A percentile compares a stretch with the other conserved stretches of the same genome.
phyloP scores from a whole-genome alignment of 2,329 filamentous ascomycete genomes.

The Rutstroemia sp. region DNA sequence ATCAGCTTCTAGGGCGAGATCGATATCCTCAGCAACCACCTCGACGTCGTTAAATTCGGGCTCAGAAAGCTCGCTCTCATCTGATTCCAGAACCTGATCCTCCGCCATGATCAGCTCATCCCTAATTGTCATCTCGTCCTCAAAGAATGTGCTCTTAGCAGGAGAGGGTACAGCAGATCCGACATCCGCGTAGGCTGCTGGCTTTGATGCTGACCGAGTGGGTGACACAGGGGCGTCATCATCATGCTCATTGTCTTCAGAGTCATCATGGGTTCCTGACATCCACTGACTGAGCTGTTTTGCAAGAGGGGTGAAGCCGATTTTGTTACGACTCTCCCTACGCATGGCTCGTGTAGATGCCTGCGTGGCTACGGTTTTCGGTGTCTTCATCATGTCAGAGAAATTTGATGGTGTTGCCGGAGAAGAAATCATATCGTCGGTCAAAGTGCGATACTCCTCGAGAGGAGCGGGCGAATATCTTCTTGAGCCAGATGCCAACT shows the following conservation, averaged over 20 bases:
- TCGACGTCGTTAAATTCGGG: constrained; percentile 39
- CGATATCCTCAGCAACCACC: constrained; percentile 48
- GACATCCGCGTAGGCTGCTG: not conserved
- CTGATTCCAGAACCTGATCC: constrained; percentile 27
- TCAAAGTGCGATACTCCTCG: constrained; percentile 22
- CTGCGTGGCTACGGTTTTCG: constrained; percentile 12
- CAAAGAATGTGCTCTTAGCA: constrained; percentile 46
- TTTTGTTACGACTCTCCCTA: constrained; percentile 21
- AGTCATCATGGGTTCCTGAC: constrained; percentile 47
- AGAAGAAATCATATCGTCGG: constrained; percentile 26
- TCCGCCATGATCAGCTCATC: constrained; percentile 31
- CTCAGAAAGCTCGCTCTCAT: constrained; percentile 18
- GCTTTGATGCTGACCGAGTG: not conserved
- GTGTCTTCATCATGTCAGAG: constrained; percentile 17
- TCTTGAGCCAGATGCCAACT: constrained; percentile 33
- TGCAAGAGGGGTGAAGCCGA: constrained; percentile 58
- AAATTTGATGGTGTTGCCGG: constrained; percentile 38
- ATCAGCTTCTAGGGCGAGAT: constrained; percentile 49
- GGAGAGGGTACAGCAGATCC: constrained; percentile 16
- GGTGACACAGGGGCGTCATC: constrained; percentile 14
- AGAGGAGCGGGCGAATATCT: constrained; percentile 22
- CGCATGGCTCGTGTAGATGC: not conserved
- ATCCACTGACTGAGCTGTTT: constrained; percentile 56
- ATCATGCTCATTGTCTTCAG: constrained; percentile 9
- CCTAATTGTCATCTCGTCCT: constrained; percentile 50